A percentile compares a stretch with the other conserved stretches of the same genome.
phyloP scores from a whole-genome alignment of 371 early-diverging fungal genomes.

The Chytridium lagenaria region DNA sequence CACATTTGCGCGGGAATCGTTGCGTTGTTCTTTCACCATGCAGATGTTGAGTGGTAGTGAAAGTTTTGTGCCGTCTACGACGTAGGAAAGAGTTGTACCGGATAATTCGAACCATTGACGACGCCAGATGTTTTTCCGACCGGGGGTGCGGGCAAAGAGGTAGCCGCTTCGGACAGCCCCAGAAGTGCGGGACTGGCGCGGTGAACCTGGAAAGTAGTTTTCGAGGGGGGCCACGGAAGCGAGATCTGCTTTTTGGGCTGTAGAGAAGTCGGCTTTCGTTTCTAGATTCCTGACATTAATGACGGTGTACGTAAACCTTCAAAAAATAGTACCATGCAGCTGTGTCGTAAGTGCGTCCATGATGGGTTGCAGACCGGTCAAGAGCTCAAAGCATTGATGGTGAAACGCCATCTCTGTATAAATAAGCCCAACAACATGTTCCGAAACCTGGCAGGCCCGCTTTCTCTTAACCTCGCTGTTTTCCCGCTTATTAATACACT shows the following conservation, averaged over 20 bases:
- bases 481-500: neutral
- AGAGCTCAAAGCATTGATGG: constrained; percentile 25
- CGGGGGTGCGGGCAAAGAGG: constrained; percentile 11
- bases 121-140: constrained; percentile 18
- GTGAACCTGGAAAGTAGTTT: constrained; percentile 20
- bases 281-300: no score
- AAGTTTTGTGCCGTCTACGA: constrained; percentile 1
- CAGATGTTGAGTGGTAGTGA: constrained; percentile 52
- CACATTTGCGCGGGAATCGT: constrained; percentile 14
- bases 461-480: constrained; percentile 14
- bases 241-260: neutral
- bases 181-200: constrained; percentile 14
- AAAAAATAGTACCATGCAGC: constrained; percentile 7
- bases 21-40: constrained; percentile 57
- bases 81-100: constrained; percentile 15
- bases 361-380: constrained; percentile 22
- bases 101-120: constrained; percentile 25
- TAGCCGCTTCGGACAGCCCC: constrained; percentile 18
- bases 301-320: no score
- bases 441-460: constrained; percentile 16
- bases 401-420: constrained; percentile 32
- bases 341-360: constrained; percentile 24
- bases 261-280: constrained; percentile 5
- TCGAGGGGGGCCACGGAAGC: constrained; percentile 16
- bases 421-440: constrained; percentile 12